Evolutionary conservation across 1,284 basidiomycete genomes (phyloP).

Genomic region (Papiliotrema terrestris): DNA sequence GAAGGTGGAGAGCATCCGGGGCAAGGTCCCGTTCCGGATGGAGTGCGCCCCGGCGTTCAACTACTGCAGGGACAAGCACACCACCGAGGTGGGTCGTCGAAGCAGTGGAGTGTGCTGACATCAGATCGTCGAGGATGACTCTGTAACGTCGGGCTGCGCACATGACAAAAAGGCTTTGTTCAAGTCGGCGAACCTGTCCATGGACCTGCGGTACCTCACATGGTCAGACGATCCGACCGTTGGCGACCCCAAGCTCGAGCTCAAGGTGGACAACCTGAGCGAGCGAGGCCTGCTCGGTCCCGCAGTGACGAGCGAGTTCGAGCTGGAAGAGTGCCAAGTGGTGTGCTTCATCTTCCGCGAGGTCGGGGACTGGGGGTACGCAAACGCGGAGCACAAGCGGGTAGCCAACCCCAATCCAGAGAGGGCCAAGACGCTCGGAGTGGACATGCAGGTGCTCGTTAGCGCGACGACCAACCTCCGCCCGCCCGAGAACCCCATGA

Average conservation of each 20-base stretch:
- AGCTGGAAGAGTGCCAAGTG: conserved; percentile 72
- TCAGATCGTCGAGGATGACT: conserved; percentile 52
- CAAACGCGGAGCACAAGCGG: conserved; percentile 27
- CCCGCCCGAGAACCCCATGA: conserved; percentile 58
- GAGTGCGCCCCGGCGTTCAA: conserved; percentile 92
- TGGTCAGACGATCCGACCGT: conserved; percentile 52
- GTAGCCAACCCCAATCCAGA: conserved; percentile 39
- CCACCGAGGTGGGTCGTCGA: conserved; percentile 51
- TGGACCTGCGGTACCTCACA: conserved; percentile 72
- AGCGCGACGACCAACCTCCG: conserved; percentile 56
- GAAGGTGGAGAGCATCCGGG: conserved; percentile 79
- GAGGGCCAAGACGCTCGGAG: conserved; percentile 52
- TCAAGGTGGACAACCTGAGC: conserved; percentile 51
- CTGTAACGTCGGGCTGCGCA: conserved; percentile 40
- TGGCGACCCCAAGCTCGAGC: conserved; percentile 55
- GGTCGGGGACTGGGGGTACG: conserved; percentile 39
- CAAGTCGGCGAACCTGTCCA: conserved; percentile 57
- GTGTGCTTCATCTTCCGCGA: conserved; percentile 78
- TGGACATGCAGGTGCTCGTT: conserved; percentile 55
- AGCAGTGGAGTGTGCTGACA: too few species aligned
- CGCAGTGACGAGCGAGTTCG: conserved; percentile 49
- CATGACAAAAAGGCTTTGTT: conserved; percentile 66
- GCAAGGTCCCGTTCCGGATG: conserved; percentile 67
- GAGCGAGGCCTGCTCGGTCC: conserved; percentile 38
- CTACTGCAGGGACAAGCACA: conserved; percentile 74